Evolutionary conservation across 176 grass and related monocot genomes (phyloP).

Genomic region (Neostapfia colusana): DNA sequence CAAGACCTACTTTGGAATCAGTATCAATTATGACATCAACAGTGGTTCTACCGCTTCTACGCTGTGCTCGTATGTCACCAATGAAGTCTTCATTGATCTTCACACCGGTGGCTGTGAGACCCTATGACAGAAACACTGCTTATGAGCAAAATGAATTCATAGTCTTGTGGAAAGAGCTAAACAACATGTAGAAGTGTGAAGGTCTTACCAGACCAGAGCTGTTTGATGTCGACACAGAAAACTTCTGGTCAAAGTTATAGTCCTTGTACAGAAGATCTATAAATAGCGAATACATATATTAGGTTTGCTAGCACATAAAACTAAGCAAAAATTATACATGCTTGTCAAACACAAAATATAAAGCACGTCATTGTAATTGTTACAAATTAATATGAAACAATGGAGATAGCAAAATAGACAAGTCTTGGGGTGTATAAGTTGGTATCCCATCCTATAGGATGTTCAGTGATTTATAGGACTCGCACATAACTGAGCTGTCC

Average conservation of each 20-base stretch:
- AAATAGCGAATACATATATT: slow-evolving; percentile 10
- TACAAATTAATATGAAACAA: not conserved
- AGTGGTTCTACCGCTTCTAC: slow-evolving; percentile 63
- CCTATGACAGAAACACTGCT: slow-evolving; percentile 39
- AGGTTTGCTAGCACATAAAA: not conserved
- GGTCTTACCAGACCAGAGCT: slow-evolving; percentile 59
- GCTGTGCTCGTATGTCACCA: slow-evolving; percentile 67
- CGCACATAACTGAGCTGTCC: not conserved
- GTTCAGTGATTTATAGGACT: not conserved
- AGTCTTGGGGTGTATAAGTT: not conserved
- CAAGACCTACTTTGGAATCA: slow-evolving; percentile 58
- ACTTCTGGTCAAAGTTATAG: slow-evolving; percentile 88
- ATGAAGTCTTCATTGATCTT: slow-evolving; percentile 74
- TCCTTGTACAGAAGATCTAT: slow-evolving; percentile 85
- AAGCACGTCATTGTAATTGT: not conserved
- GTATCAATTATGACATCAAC: slow-evolving; percentile 82
- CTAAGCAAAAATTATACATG: not conserved
- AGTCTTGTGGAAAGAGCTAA: not conserved
- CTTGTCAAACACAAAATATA: not conserved
- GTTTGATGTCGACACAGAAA: slow-evolving; percentile 53
- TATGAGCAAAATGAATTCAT: slow-evolving; percentile 4
- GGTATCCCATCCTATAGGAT: not conserved
- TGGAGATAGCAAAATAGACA: not conserved
- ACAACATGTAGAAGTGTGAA: not conserved
- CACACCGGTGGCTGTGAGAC: slow-evolving; percentile 68